A percentile compares a stretch with the other conserved stretches of the same genome.
Evolutionary conservation across 2,329 filamentous ascomycete species (phyloP).

Genomic region (Paecilomyces sp.): DNA sequence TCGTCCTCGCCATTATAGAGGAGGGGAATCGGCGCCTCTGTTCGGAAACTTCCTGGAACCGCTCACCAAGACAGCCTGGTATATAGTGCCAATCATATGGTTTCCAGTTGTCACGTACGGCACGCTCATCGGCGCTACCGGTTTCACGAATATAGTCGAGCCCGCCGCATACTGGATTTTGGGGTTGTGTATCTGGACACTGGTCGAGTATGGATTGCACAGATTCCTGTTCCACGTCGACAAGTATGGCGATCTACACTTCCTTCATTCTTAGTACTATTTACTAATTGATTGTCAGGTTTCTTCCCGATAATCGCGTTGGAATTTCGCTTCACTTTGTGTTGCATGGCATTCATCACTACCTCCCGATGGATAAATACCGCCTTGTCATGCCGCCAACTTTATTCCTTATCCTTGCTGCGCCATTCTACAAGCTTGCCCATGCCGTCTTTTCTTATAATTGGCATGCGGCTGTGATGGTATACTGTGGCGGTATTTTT

Average conservation of each 20-base stretch:
- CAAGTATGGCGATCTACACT: slow-evolving; percentile 53
- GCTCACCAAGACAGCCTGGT: slow-evolving; percentile 93
- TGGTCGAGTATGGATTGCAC: slow-evolving; percentile 85
- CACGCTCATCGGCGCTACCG: slow-evolving; percentile 56
- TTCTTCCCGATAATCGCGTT: slow-evolving; percentile 85
- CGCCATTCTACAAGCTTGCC: slow-evolving; percentile 87
- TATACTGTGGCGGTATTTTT: slow-evolving; percentile 86
- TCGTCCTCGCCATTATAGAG: slow-evolving; percentile 89
- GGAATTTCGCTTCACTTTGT: slow-evolving; percentile 83
- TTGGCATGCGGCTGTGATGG: slow-evolving; percentile 72
- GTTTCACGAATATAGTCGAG: slow-evolving; percentile 45
- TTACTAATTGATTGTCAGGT: slow-evolving; percentile 44
- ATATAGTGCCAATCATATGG: slow-evolving; percentile 78
- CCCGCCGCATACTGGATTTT: slow-evolving; percentile 58
- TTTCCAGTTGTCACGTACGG: slow-evolving; percentile 72
- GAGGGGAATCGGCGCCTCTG: slow-evolving; percentile 81
- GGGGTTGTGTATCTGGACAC: slow-evolving; percentile 75
- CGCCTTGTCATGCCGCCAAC: slow-evolving; percentile 95
- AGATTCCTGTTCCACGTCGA: slow-evolving; percentile 92
- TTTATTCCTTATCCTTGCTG: slow-evolving; percentile 73
- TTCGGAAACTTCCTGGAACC: slow-evolving; percentile 99
- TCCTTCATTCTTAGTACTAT: not conserved
- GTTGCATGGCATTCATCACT: slow-evolving; percentile 95
- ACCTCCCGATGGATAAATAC: slow-evolving; percentile 98
- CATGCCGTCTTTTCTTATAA: slow-evolving; percentile 75